These are phyloP conservation scores for Chalciporus sp. DNA, from an alignment of 1,284 basidiomycete genomes.

Conservation along the genomic window DNA sequence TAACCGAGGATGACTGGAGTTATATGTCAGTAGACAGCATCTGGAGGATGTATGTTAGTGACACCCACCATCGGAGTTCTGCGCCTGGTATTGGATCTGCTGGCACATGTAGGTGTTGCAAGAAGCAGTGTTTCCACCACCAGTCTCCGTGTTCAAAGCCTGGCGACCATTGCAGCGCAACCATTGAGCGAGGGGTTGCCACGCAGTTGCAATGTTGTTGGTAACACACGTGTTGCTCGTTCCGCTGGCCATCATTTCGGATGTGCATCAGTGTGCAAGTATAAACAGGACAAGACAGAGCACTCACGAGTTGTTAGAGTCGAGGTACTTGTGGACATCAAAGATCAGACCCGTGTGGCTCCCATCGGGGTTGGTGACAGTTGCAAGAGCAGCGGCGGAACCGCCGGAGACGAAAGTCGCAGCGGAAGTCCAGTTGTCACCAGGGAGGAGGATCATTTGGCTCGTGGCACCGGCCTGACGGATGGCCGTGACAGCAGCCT, in stretches of 20 bases:
- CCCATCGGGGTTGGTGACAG: conserved; percentile 37
- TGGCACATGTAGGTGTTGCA: conserved; percentile 48
- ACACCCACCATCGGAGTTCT: conserved; percentile 17
- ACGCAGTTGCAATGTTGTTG: conserved; percentile 22
- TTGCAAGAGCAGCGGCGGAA: conserved; percentile 48
- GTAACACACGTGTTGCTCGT: conserved; percentile 4
- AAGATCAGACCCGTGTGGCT: conserved; percentile 9
- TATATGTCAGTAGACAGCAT: not conserved
- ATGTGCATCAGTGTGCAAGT: not conserved
- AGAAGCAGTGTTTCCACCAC: conserved; percentile 54
- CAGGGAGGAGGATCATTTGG: conserved; percentile 15
- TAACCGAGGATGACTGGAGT: conserved; percentile 17
- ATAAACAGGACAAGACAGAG: no score
- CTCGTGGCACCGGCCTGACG: conserved; percentile 11
- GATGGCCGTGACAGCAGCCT: conserved; percentile 20
- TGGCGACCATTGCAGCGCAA: conserved; percentile 52
- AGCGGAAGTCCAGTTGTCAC: conserved; percentile 12
- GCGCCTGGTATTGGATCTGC: conserved; percentile 37
- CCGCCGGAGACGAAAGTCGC: conserved; percentile 37
- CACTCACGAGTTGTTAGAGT: conserved; percentile 16
- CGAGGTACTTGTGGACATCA: conserved; percentile 19
- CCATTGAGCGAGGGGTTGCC: conserved; percentile 53
- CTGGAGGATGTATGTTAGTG: not conserved
- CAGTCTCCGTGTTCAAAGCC: conserved; percentile 65
- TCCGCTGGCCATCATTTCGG: not conserved